Evolutionary conservation across 2,329 filamentous ascomycete species (phyloP).

Genomic region (Pestalotiopsis sp.): DNA sequence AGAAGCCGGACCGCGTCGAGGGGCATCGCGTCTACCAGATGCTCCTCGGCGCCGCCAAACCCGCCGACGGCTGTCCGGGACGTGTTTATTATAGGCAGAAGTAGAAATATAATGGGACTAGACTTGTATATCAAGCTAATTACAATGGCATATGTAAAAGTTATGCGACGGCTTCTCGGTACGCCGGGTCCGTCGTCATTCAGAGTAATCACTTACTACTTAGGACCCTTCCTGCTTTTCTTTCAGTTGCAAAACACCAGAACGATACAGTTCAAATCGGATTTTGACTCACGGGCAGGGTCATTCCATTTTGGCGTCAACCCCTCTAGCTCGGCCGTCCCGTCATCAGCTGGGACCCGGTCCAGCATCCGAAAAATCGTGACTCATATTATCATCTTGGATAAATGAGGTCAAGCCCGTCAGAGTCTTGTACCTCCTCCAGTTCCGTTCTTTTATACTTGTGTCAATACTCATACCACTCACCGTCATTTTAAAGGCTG

Average conservation of each 20-base stretch:
- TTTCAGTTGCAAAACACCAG: too few species aligned
- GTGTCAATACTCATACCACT: too few species aligned
- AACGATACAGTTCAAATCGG: background rate
- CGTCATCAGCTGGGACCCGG: background rate
- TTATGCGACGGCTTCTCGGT: too few species aligned
- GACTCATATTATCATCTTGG: background rate
- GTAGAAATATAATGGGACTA: background rate
- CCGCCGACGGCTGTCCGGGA: background rate
- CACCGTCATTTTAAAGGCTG: background rate
- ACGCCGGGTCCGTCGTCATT: too few species aligned
- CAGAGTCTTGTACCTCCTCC: too few species aligned
- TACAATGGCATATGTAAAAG: too few species aligned
- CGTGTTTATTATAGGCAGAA: background rate
- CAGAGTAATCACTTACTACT: too few species aligned
- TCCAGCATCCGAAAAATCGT: background rate
- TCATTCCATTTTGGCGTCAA: background rate
- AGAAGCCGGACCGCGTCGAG: background rate
- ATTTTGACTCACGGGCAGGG: background rate
- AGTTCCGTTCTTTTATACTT: too few species aligned
- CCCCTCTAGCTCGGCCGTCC: background rate
- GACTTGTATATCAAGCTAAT: too few species aligned
- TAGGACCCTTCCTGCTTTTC: too few species aligned
- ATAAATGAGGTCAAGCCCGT: too few species aligned
- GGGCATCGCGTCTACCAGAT: background rate
- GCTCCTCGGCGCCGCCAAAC: slow-evolving; percentile 2